Evolutionary conservation across 345 rosid species (phyloP).

Genomic region (Lepidium aucheri): DNA sequence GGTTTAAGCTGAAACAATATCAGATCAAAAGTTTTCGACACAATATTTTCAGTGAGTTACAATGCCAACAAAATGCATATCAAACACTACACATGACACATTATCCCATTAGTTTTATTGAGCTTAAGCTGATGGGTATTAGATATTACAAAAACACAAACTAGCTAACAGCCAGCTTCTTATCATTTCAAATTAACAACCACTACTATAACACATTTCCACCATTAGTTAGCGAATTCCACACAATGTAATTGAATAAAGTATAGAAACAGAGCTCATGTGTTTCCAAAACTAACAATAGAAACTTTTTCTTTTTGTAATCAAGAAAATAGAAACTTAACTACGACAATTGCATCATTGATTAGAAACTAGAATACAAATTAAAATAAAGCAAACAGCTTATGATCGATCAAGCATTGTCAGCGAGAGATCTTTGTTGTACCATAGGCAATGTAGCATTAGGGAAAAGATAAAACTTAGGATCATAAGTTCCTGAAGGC

Average conservation of each 20-base stretch:
- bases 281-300: background rate
- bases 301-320: background rate
- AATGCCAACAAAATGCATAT: background rate
- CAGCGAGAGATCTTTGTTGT: background rate
- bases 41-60: background rate
- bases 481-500: background rate
- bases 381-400: background rate
- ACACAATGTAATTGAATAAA: background rate
- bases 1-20: conserved; percentile 48
- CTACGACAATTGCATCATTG: background rate
- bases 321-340: background rate
- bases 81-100: background rate
- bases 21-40: background rate
- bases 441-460: background rate
- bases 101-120: background rate
- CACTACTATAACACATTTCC: background rate
- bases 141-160: background rate
- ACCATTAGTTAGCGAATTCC: background rate
- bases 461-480: background rate
- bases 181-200: background rate
- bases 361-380: background rate
- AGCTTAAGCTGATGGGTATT: background rate
- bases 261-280: background rate
- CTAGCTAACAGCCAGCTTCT: background rate
- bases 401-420: background rate